Base-by-base conservation (phyloP, 202 grass and related monocot genomes). In the Musa balbisiana region DNA sequence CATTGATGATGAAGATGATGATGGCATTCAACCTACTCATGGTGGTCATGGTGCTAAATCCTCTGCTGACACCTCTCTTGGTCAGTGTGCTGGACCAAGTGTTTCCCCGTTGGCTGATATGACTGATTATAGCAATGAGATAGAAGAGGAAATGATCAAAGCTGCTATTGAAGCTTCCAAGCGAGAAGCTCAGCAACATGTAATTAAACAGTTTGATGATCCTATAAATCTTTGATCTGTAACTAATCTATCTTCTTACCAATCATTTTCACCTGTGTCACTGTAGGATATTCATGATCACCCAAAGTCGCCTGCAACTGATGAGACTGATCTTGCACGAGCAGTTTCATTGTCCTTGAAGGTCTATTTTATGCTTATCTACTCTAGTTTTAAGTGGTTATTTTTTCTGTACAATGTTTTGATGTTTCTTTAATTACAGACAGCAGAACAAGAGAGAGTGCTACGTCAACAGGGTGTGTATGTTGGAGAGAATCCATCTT, bases 81-180 rank as follows among this genome's bases (percentile, higher is more conserved):
- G 80, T 76, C 80, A 84, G 73, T 76, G 80, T 85, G 79, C 80
- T 75, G 84, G 81, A 59, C 85, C 91, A 66, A 92, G 75, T 56
- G 85, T 89, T 84, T 85, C 88, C 84, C 81, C 87, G 33, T 53
- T 84, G 19, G 84, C 73, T 23, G 70, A 76, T 49, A 70, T 84
- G 78, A 80, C 43, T 78, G 87, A 90, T 52, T 87, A 83, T 81
- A 94, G 85, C 82, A 95, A 92, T 79, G 91, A 95, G 19, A 88
- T 99, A 85, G 95, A 99, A 87, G 91, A 99, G 78, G 85, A 95
- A 84, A 99, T 99, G 95, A 84, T 99, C 29, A 85, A 72, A 43
- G 95, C 95, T 60, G 95, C 91, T 77, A 99, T 94, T 80, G 91
- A 99, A 86, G 95, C 91, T 69, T 99, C 95, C 78, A 99, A 85